A percentile compares a stretch with the other conserved stretches of the same genome.
phyloP scores from a whole-genome alignment of 1,139 yeast genomes.

The Zygosaccharomyces sapae region DNA sequence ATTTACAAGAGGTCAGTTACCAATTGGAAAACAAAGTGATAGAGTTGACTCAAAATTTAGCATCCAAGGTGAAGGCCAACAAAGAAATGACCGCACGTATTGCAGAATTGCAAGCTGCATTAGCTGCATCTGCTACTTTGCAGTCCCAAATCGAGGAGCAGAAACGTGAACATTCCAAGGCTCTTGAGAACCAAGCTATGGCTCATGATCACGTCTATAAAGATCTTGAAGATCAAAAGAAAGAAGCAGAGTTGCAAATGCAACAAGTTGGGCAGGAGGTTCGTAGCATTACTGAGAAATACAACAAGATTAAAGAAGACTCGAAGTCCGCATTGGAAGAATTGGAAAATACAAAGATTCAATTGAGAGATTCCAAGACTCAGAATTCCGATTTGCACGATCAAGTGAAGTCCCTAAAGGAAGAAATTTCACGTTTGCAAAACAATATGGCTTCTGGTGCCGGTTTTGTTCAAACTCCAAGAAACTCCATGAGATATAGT shows the following conservation, averaged over 20 bases:
- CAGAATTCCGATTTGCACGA: constrained; percentile 66
- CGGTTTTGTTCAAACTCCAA: constrained; percentile 31
- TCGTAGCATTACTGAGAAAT: constrained; percentile 60
- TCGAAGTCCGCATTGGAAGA: constrained; percentile 59
- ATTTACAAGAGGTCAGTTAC: constrained; percentile 85
- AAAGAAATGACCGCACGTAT: constrained; percentile 65
- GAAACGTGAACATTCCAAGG: constrained; percentile 51
- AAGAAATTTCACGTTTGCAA: constrained; percentile 53
- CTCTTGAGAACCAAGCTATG: constrained; percentile 43
- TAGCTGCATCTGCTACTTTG: constrained; percentile 55
- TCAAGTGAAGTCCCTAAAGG: constrained; percentile 65
- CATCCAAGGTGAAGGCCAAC: constrained; percentile 75
- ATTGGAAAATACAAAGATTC: constrained; percentile 58
- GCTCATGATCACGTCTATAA: constrained; percentile 51
- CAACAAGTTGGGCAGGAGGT: constrained; percentile 60
- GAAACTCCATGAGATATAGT: constrained; percentile 17
- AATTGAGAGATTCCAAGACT: constrained; percentile 58
- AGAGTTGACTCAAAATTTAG: constrained; percentile 80
- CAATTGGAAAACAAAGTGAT: constrained; percentile 93
- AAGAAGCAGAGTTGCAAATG: constrained; percentile 54
- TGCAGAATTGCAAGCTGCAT: constrained; percentile 49
- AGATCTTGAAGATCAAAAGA: constrained; percentile 55
- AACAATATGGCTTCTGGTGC: constrained; percentile 38
- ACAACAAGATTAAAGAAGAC: constrained; percentile 58
- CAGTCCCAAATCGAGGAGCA: constrained; percentile 54